Conservation (phyloP, 768 basidiomycete species). For the Lepiota venenata region DNA sequence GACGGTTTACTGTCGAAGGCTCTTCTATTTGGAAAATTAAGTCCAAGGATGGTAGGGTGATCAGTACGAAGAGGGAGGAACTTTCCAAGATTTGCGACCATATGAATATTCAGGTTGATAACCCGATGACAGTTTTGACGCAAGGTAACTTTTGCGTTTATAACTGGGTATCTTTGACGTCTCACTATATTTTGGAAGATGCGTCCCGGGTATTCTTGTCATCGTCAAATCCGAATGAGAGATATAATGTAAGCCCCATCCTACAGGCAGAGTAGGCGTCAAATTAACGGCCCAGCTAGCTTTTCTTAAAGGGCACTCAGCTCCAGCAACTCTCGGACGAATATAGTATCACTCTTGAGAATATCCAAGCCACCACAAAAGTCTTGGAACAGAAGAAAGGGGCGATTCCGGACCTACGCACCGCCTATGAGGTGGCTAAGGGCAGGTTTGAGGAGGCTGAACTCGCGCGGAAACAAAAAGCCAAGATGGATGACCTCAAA, state of each 20-base stretch:
- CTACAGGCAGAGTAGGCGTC: too few species aligned
- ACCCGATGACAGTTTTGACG: constrained; percentile 92
- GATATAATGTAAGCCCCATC: constrained; percentile 80
- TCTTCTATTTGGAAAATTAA: constrained; percentile 80
- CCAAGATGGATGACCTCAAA: constrained; percentile 67
- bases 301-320: constrained; percentile 93
- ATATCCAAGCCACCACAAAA: constrained; percentile 66
- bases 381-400: constrained; percentile 70
- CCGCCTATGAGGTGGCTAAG: constrained; percentile 52
- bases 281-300: too few species aligned
- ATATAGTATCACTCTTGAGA: constrained; percentile 73
- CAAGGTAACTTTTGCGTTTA: constrained; percentile 49
- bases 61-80: constrained; percentile 82
- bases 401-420: constrained; percentile 72
- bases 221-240: constrained; percentile 74
- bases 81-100: constrained; percentile 87
- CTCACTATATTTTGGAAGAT: constrained; percentile 39
- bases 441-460: constrained; percentile 67
- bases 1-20: constrained; percentile 77
- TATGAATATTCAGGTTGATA: constrained; percentile 96
- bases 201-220: constrained; percentile 81
- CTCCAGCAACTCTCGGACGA: constrained; percentile 84
- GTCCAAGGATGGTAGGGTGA: constrained; percentile 55
- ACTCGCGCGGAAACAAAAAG: constrained; percentile 68
- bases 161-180: background rate